phyloP scores from a whole-genome alignment of 192 early-diverging fungal genomes.

The Umbelopsis vinacea region DNA sequence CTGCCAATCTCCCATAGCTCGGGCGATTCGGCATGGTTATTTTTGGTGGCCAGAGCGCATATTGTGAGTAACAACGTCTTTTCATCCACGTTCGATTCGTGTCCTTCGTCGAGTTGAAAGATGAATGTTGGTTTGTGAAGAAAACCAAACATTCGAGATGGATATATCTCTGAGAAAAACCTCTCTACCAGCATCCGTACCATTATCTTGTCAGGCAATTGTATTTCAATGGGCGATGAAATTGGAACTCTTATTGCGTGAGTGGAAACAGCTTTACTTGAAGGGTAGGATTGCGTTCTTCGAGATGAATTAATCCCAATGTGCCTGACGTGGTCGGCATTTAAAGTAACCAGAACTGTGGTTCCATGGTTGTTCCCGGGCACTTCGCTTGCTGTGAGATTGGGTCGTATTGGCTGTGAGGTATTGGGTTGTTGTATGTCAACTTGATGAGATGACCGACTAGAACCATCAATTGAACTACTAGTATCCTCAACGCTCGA shows the following conservation, averaged over 20 bases:
- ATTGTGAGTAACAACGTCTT: background rate
- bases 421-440: background rate
- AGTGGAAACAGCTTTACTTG: no score
- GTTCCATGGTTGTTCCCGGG: background rate
- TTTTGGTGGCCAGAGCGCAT: constrained; percentile 11
- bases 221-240: background rate
- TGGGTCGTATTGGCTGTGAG: no score
- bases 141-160: constrained; percentile 15
- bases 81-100: background rate
- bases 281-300: no score
- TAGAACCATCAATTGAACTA: background rate
- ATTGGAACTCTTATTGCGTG: no score
- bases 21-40: background rate
- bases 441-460: background rate
- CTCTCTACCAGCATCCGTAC: constrained; percentile 9
- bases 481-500: background rate
- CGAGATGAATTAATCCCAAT: no score
- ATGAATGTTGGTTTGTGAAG: constrained; percentile 15
- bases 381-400: no score
- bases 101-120: constrained; percentile 1
- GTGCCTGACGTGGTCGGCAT: background rate
- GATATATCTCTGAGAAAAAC: constrained; percentile 19
- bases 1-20: constrained; percentile 5
- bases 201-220: constrained; percentile 5
- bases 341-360: background rate